Evolutionary conservation across 1,139 yeast genomes (phyloP).

Genomic region (Sugiyamaella japonica): DNA sequence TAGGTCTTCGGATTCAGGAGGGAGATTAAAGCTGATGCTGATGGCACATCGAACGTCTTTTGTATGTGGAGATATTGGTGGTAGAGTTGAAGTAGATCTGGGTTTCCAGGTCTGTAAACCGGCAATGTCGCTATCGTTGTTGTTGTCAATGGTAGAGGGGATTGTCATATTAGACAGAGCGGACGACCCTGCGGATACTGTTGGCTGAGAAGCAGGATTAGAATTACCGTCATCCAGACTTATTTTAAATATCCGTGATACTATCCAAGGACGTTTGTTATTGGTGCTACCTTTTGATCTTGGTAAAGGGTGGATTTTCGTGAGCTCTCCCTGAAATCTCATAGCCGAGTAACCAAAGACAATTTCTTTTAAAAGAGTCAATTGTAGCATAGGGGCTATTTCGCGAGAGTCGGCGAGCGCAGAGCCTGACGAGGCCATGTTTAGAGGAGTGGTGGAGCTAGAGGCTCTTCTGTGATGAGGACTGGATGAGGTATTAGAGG

Average conservation of each 20-base stretch:
- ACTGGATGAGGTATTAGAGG: background rate
- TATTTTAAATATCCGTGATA: conserved; percentile 29
- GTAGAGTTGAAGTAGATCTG: conserved; percentile 6
- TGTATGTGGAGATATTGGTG: conserved; percentile 10
- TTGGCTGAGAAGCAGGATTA: background rate
- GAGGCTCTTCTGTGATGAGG: conserved; percentile 14
- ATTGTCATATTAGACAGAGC: background rate
- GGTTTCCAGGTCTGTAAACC: conserved; percentile 18
- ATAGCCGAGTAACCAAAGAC: conserved; percentile 34
- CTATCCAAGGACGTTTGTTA: conserved; percentile 26
- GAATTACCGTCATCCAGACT: conserved; percentile 15
- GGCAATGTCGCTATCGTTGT: background rate
- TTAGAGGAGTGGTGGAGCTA: conserved; percentile 2
- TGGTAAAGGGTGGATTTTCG: conserved; percentile 33
- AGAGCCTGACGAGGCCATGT: conserved; percentile 6
- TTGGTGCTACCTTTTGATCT: conserved; percentile 4
- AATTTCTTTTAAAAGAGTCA: conserved; percentile 29
- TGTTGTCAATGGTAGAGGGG: background rate
- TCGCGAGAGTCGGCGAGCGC: conserved; percentile 7
- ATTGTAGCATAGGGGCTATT: conserved; percentile 19
- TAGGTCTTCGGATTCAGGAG: conserved; percentile 26
- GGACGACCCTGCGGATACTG: background rate
- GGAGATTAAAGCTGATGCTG: conserved; percentile 29
- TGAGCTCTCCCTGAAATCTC: conserved; percentile 27
- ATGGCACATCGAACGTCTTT: conserved; percentile 28